Base-by-base conservation (phyloP, 148 eudicot species). In the Heliamphora exappendiculata region DNA sequence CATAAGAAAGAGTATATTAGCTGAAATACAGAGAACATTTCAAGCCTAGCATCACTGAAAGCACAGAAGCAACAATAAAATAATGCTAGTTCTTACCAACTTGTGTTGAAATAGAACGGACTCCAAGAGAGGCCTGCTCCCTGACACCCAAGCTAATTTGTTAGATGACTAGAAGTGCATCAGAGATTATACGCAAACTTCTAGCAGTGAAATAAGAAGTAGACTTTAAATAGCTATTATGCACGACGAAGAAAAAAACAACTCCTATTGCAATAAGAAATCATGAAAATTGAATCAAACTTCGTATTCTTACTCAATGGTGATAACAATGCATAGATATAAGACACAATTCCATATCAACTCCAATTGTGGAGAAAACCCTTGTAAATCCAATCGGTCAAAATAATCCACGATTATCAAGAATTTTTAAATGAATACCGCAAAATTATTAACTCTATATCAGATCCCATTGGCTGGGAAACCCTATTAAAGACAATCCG, bases 101-200 rank as follows among this genome's bases (percentile, higher is more conserved):
- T 87, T 96, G 98, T 73, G 99, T 96, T 53, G 99, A 93, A 66
- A 91, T 80, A 67, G 73, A 84, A 28, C 99, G 93, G 83, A 89
- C 91, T 71, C 99, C 98, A 59, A 84, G 20, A 59, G 81, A 34
- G 54, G 89, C 84, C 74, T 84, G 86, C 83, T 96, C 98, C 91
- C 99, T 96, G 91, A 31, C 39, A 44, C 24, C 57, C 67, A 74
- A 76, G 20, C 4, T 26, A 22, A 51, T 26, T 31, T 22, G 65
- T 70, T 70, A 58, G 65, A 73, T 49, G 74, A 60, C 54, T 28
- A 74, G 55, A 42, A 26, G 50, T 73, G 51, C 66, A 74, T 17
- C 0, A 6, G 34, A 59, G 54, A 59, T 60, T 3, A 69, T 28
- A 29, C 12, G 7, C 16, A 29, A 47, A 70, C 55, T 59, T 17